A percentile compares a stretch with the other conserved stretches of the same genome.
Conservation (phyloP, 2,329 filamentous ascomycete genomes). For the Claviceps sorghi region DNA sequence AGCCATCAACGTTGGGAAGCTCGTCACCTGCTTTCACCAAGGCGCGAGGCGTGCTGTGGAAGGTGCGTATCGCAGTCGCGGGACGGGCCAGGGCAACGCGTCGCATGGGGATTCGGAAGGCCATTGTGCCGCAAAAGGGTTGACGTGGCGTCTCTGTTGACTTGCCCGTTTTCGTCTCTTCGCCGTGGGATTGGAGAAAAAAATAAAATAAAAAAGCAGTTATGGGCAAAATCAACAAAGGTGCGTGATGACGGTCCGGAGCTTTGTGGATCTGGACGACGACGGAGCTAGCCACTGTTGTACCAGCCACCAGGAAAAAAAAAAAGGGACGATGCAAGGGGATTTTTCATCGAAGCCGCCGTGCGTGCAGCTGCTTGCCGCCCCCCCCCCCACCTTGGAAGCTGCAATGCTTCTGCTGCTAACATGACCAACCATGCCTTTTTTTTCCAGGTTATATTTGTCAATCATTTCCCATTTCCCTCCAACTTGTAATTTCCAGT, state of each 20-base stretch:
- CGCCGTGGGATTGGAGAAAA: too few species aligned
- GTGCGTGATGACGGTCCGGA: too few species aligned
- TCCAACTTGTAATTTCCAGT: not conserved
- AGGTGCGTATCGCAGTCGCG: constrained; percentile 24
- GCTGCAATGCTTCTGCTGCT: not conserved
- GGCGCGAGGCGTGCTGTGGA: constrained; percentile 49
- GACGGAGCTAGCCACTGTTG: not conserved
- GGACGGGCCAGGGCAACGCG: constrained; percentile 19
- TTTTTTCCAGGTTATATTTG: not conserved
- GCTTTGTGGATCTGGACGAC: not conserved
- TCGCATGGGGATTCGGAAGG: constrained; percentile 22
- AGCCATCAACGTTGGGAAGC: constrained; percentile 61
- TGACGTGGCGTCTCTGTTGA: too few species aligned
- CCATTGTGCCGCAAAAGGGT: constrained; percentile 14
- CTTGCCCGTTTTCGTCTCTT: not conserved
- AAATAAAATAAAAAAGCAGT: not conserved
- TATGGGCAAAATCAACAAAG: not conserved
- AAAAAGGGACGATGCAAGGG: not conserved
- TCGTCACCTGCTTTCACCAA: constrained; percentile 65
- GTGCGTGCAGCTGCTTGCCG: too few species aligned
- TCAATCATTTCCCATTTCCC: not conserved
- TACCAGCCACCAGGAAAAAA: not conserved
- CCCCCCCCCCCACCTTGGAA: not conserved
- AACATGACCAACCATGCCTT: not conserved
- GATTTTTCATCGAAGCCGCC: not conserved